These are phyloP conservation scores for Aquilaria agallochum DNA, from an alignment of 441 rosid genomes.

Conservation along the genomic window DNA sequence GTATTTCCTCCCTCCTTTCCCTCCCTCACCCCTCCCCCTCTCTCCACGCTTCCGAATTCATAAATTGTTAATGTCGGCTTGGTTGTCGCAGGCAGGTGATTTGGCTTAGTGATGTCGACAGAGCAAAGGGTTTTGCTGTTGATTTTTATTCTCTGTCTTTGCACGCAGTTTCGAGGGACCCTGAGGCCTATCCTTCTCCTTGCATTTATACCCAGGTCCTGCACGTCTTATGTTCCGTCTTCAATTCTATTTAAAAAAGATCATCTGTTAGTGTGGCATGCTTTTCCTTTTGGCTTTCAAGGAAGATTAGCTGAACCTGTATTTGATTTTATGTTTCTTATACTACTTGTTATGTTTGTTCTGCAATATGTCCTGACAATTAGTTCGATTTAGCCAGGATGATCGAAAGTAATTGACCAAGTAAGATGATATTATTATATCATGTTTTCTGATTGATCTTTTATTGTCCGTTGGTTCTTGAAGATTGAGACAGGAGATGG, in stretches of 20 bases:
- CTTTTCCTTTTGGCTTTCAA: too few relatives aligned
- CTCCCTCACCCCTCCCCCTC: too few relatives aligned
- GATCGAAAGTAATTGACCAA: too few relatives aligned
- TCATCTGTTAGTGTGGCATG: too few relatives aligned
- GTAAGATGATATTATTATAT: too few relatives aligned
- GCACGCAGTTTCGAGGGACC: constrained; percentile 90
- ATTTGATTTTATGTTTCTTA: too few relatives aligned
- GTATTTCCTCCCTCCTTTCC: constrained; percentile 20
- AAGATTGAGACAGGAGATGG: constrained; percentile 80
- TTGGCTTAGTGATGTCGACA: constrained; percentile 81
- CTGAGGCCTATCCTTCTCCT: constrained; percentile 78
- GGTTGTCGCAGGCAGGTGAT: constrained; percentile 58
- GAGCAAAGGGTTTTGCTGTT: constrained; percentile 71
- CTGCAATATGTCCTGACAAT: too few relatives aligned
- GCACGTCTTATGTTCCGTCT: not conserved
- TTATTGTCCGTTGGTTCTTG: not conserved
- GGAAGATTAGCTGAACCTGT: too few relatives aligned
- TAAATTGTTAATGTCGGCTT: not conserved
- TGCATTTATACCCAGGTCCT: constrained; percentile 84
- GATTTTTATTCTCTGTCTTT: constrained; percentile 81
- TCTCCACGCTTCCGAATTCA: too few relatives aligned
- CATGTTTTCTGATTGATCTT: constrained; percentile 6
- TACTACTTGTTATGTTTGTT: too few relatives aligned
- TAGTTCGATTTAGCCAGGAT: too few relatives aligned
- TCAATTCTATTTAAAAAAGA: not conserved